Evolutionary conservation across 345 rosid species (phyloP).

Genomic region (Dovyalis caffra): DNA sequence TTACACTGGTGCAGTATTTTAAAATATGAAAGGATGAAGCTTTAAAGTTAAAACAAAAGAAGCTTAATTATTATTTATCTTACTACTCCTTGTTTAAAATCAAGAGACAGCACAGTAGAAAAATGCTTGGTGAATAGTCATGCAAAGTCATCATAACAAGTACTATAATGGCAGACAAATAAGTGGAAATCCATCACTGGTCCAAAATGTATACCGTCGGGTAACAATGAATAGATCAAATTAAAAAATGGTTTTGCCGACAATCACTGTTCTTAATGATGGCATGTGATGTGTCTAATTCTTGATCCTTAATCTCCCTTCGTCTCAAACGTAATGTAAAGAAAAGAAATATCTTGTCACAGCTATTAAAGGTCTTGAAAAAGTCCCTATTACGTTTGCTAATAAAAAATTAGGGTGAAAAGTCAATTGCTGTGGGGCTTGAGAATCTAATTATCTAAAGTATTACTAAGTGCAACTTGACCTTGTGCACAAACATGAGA

Average conservation of each 20-base stretch:
- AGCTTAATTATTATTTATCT: not conserved
- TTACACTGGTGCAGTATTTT: no score
- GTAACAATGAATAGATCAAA: not conserved
- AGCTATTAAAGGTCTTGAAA: not conserved
- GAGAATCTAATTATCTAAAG: not conserved
- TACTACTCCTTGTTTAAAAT: slow-evolving; percentile 2
- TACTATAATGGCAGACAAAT: slow-evolving; percentile 37
- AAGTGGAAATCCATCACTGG: slow-evolving; percentile 14
- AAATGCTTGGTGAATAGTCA: not conserved
- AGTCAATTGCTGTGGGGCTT: slow-evolving; percentile 5
- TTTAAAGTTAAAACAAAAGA: slow-evolving; percentile 2
- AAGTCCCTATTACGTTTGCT: slow-evolving; percentile 8
- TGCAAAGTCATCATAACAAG: not conserved
- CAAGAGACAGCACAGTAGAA: slow-evolving; percentile 12
- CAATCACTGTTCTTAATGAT: slow-evolving; percentile 40
- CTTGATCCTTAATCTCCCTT: not conserved
- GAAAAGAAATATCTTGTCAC: not conserved
- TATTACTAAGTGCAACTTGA: slow-evolving; percentile 2
- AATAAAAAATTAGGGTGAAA: not conserved
- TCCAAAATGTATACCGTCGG: not conserved
- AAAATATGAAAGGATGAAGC: not conserved
- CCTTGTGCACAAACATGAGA: not conserved
- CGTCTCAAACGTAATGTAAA: slow-evolving; percentile 14
- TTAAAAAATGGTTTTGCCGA: slow-evolving; percentile 57
- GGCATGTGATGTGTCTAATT: slow-evolving; percentile 6